Evolutionary conservation across 2,329 filamentous ascomycete species (phyloP).

Genomic region (Cladosporium oxysporum): DNA sequence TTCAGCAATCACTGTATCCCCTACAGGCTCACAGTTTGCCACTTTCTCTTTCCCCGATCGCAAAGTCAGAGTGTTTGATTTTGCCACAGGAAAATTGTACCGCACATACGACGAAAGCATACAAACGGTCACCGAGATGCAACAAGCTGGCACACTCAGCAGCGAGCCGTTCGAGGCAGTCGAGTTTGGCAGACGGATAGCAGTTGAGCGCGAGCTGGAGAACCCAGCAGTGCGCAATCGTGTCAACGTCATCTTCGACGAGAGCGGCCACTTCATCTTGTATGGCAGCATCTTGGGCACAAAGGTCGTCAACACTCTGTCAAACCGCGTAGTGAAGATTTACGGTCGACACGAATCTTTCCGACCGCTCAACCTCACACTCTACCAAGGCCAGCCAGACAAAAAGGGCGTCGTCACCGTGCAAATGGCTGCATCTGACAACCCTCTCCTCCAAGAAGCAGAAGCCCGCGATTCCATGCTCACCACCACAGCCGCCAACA

Average conservation of each 20-base stretch:
- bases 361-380: slow-evolving; percentile 74
- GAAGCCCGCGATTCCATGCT: slow-evolving; percentile 89
- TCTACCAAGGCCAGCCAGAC: slow-evolving; percentile 94
- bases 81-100: slow-evolving; percentile 81
- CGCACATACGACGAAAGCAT: slow-evolving; percentile 95
- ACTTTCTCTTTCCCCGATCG: slow-evolving; percentile 91
- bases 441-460: slow-evolving; percentile 89
- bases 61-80: slow-evolving; percentile 92
- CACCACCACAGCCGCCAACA: slow-evolving; percentile 78
- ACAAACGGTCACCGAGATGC: slow-evolving; percentile 86
- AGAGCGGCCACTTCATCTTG: slow-evolving; percentile 91
- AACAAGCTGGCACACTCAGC: slow-evolving; percentile 79
- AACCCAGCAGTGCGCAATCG: slow-evolving; percentile 66
- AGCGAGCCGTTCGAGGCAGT: slow-evolving; percentile 80
- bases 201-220: slow-evolving; percentile 83
- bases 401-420: slow-evolving; percentile 92
- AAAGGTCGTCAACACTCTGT: slow-evolving; percentile 94
- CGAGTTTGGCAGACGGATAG: slow-evolving; percentile 86
- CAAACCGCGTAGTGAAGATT: slow-evolving; percentile 86
- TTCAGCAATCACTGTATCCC: slow-evolving; percentile 79
- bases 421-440: slow-evolving; percentile 93
- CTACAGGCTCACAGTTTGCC: slow-evolving; percentile 81
- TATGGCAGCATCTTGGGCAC: slow-evolving; percentile 91
- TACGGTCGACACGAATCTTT: slow-evolving; percentile 90
- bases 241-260: slow-evolving; percentile 89